These are phyloP conservation scores for Aspergillus sp. DNA, from an alignment of 2,329 filamentous ascomycete genomes.

Conservation along the genomic window DNA sequence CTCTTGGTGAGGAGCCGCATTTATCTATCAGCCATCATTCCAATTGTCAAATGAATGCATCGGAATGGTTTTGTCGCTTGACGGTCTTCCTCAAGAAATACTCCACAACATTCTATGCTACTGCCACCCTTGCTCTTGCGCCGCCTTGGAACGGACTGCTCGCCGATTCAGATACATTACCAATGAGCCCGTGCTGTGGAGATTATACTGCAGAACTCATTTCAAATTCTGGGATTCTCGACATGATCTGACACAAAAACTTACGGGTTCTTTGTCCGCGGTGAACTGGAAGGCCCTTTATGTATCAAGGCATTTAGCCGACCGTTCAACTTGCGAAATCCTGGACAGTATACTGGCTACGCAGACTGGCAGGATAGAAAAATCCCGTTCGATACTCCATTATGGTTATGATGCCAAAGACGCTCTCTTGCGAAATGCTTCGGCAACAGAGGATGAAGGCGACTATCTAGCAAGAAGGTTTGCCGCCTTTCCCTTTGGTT, in stretches of 20 bases:
- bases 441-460: conserved; percentile 57
- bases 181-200: conserved; percentile 77
- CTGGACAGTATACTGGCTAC: conserved; percentile 70
- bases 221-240: conserved; percentile 74
- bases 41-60: conserved; percentile 8
- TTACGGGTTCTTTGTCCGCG: conserved; percentile 52
- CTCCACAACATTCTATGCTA: conserved; percentile 74
- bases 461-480: conserved; percentile 74
- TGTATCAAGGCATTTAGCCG: conserved; percentile 54
- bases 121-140: conserved; percentile 51
- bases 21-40: not conserved
- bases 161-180: conserved; percentile 65
- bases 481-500: not conserved
- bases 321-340: conserved; percentile 52
- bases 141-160: conserved; percentile 59
- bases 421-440: conserved; percentile 67
- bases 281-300: conserved; percentile 76
- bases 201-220: conserved; percentile 64
- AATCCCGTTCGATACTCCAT: conserved; percentile 68
- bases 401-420: conserved; percentile 89
- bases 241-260: conserved; percentile 61
- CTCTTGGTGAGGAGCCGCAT: not conserved
- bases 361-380: conserved; percentile 67
- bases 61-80: conserved; percentile 36
- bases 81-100: conserved; percentile 74